These are phyloP conservation scores for Ceraceosorus guamensis DNA, from an alignment of 1,284 basidiomycete species.

Conservation along the genomic window DNA sequence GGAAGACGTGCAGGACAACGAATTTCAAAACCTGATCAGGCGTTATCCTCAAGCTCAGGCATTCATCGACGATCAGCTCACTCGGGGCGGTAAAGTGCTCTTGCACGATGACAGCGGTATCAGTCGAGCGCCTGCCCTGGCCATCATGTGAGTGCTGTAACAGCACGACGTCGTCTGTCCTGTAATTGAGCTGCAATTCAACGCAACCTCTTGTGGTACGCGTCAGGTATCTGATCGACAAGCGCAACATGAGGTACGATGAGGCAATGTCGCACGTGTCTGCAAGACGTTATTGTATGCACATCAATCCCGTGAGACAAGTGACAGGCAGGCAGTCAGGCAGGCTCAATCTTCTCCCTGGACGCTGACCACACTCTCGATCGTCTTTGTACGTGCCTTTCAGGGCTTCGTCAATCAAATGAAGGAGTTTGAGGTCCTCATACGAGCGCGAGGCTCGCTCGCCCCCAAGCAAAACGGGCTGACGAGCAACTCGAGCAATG, in stretches of 20 bases:
- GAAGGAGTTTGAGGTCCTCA: neutral
- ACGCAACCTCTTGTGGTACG: neutral
- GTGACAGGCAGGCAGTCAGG: neutral
- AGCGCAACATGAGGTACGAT: neutral
- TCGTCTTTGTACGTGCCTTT: too few relatives aligned
- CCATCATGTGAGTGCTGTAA: conserved; percentile 7
- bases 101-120: conserved; percentile 10
- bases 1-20: conserved; percentile 11
- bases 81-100: conserved; percentile 5
- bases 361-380: too few relatives aligned
- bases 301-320: neutral
- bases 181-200: neutral
- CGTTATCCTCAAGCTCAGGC: conserved; percentile 8
- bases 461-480: neutral
- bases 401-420: neutral
- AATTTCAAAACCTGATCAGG: conserved; percentile 14
- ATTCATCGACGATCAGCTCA: conserved; percentile 2
- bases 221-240: conserved; percentile 8
- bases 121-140: conserved; percentile 8
- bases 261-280: conserved; percentile 4
- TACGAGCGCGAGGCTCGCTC: neutral
- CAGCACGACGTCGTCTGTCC: neutral
- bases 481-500: neutral
- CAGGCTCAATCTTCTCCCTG: neutral
- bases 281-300: conserved; percentile 8